Percentiles rank a stretch among this genome's conserved stretches.
Evolutionary conservation across 768 basidiomycete genomes (phyloP).

Genomic region (Fistulinella prunicolor): DNA sequence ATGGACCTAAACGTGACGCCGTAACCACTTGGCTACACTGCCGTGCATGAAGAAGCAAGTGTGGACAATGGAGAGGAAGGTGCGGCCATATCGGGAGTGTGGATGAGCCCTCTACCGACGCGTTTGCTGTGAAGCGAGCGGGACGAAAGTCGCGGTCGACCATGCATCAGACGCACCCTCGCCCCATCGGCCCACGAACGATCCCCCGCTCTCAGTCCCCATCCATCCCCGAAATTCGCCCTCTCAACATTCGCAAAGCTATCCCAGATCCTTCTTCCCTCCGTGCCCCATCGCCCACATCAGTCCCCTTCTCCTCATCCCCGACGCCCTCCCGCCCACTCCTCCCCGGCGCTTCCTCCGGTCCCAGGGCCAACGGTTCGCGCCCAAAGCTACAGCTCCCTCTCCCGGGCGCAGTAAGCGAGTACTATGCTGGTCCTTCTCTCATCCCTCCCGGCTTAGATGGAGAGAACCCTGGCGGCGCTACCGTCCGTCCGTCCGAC

Average conservation of each 20-base stretch:
- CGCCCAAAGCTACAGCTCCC: conserved; percentile 38
- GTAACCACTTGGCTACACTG: conserved; percentile 61
- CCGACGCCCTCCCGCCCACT: conserved; percentile 32
- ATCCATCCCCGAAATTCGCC: conserved; percentile 34
- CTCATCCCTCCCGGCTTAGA: conserved; percentile 34
- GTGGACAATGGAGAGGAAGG: neutral
- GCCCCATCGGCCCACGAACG: conserved; percentile 53
- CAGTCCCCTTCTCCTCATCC: conserved; percentile 27
- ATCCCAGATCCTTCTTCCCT: conserved; percentile 26
- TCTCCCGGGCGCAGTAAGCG: conserved; percentile 27
- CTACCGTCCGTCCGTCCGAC: conserved; percentile 41
- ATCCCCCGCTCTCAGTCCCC: conserved; percentile 44
- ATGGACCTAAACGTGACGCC: conserved; percentile 54
- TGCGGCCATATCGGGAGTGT: neutral
- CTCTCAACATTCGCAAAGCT: conserved; percentile 42
- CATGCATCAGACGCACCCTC: conserved; percentile 30
- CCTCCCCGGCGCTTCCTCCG: conserved; percentile 28
- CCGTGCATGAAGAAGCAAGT: conserved; percentile 12
- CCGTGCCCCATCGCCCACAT: conserved; percentile 30
- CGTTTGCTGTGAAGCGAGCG: conserved; percentile 1
- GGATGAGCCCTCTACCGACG: conserved; percentile 8
- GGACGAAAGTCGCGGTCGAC: conserved; percentile 14
- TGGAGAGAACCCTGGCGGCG: conserved; percentile 36
- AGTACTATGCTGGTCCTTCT: conserved; percentile 32
- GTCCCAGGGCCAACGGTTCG: conserved; percentile 19